Conservation (phyloP, 2,329 filamentous ascomycete species). For the Colletotrichum trifolii region DNA sequence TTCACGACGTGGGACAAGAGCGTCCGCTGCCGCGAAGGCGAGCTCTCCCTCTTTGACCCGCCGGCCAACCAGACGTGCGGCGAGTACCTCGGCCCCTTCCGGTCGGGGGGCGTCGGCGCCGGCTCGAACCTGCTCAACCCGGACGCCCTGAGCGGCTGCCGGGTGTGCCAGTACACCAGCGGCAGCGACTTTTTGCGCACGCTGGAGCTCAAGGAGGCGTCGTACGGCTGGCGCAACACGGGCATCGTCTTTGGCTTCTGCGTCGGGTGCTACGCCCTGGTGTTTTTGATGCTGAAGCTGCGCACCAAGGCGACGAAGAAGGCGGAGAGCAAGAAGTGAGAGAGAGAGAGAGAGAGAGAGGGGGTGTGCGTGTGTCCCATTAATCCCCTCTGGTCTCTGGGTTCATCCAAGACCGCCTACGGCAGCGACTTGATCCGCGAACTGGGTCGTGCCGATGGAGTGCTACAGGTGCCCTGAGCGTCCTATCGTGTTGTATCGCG, state of each 20-base stretch:
- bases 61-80: constrained; percentile 1
- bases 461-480: too few relatives aligned
- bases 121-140: constrained; percentile 10
- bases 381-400: too few relatives aligned
- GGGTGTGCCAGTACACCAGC: constrained; percentile 36
- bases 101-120: neutral
- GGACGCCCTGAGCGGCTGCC: constrained; percentile 15
- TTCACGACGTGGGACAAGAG: constrained; percentile 51
- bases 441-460: too few relatives aligned
- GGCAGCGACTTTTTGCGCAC: constrained; percentile 37
- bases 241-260: constrained; percentile 45
- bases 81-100: constrained; percentile 9
- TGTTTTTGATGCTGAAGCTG: constrained; percentile 60
- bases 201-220: constrained; percentile 37
- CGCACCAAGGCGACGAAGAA: constrained; percentile 59
- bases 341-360: too few relatives aligned
- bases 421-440: too few relatives aligned
- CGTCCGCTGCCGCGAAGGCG: constrained; percentile 47
- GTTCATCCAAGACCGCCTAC: too few relatives aligned
- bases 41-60: constrained; percentile 39
- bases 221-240: constrained; percentile 38
- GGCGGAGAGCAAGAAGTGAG: too few relatives aligned
- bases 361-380: too few relatives aligned
- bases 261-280: constrained; percentile 52
- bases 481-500: too few relatives aligned